Percentiles rank a stretch among this genome's conserved stretches.
Conservation (phyloP, 2,329 filamentous ascomycete species). For the Chaetomiaceae sp. region DNA sequence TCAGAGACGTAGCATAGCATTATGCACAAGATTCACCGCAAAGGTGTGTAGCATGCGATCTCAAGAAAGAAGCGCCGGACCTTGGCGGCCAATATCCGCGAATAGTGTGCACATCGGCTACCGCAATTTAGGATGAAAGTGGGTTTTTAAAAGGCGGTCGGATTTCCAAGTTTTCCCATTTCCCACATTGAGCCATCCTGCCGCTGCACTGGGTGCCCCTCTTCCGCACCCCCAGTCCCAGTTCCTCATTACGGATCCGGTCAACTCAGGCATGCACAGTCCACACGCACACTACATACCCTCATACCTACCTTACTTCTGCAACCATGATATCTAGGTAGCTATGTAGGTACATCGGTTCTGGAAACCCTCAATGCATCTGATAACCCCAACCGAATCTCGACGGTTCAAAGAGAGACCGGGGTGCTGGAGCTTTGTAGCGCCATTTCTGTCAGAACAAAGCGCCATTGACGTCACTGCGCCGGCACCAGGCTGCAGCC, state of each 20-base stretch:
- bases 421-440: not conserved
- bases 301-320: too few relatives aligned
- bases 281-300: too few relatives aligned
- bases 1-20: too few relatives aligned
- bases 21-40: too few relatives aligned
- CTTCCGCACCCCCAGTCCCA: not conserved
- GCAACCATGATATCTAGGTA: too few relatives aligned
- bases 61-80: not conserved
- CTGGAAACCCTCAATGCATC: not conserved
- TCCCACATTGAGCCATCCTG: not conserved
- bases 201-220: constrained; percentile 1
- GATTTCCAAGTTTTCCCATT: constrained; percentile 21
- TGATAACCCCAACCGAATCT: too few relatives aligned
- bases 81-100: not conserved
- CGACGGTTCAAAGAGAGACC: not conserved
- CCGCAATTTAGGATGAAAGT: constrained; percentile 3
- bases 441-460: not conserved
- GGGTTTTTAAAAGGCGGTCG: constrained; percentile 14
- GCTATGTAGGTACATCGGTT: too few relatives aligned
- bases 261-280: not conserved
- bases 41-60: not conserved
- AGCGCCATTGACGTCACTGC: constrained; percentile 21
- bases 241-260: not conserved
- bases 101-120: not conserved
- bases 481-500: not conserved